Conservation (phyloP, 345 rosid species). For the Firmiana major region DNA sequence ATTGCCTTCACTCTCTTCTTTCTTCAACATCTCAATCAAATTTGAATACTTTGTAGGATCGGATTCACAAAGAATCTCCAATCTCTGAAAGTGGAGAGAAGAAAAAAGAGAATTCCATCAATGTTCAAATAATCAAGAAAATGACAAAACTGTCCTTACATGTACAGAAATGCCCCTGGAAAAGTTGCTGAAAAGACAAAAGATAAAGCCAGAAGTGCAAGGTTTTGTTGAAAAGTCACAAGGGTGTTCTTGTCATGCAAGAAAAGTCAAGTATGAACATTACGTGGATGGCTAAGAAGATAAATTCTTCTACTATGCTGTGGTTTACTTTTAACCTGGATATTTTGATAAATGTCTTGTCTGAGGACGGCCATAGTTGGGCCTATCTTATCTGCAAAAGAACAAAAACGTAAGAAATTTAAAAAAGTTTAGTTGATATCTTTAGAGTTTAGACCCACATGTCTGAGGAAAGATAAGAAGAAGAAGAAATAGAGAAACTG, state of each 20-base stretch:
- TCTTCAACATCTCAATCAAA: conserved; percentile 66
- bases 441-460: not conserved
- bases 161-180: conserved; percentile 16
- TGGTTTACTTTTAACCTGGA: conserved; percentile 48
- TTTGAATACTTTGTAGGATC: conserved; percentile 57
- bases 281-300: not conserved
- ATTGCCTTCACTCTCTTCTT: conserved; percentile 58
- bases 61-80: conserved; percentile 56
- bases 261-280: not conserved
- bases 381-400: conserved; percentile 85
- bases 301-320: not conserved
- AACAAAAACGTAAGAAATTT: conserved; percentile 13
- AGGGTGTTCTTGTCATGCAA: conserved; percentile 27
- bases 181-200: conserved; percentile 2
- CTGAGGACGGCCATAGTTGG: conserved; percentile 95
- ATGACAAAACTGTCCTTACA: conserved; percentile 3
- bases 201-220: not conserved
- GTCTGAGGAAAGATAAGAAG: not conserved
- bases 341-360: conserved; percentile 77
- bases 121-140: not conserved
- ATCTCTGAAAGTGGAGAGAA: conserved; percentile 38
- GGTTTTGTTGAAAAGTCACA: conserved; percentile 9
- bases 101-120: not conserved
- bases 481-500: conserved; percentile 5
- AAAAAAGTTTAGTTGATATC: not conserved